Conservation (phyloP, 2,329 filamentous ascomycete genomes). For the Sphaerulina vaccinii region DNA sequence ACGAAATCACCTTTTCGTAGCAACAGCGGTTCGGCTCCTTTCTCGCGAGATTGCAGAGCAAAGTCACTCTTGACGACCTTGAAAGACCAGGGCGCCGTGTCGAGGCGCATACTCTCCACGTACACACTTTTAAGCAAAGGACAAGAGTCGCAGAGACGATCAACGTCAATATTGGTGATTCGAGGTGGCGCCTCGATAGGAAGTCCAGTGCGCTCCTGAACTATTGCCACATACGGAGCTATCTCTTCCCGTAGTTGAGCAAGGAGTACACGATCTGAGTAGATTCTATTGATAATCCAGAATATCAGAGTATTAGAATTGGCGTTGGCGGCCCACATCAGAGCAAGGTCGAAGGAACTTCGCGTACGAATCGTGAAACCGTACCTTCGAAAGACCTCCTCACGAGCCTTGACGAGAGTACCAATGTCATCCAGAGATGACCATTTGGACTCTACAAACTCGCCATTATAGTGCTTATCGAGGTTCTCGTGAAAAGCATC, state of each 20-base stretch:
- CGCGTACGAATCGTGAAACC: slow-evolving; percentile 35
- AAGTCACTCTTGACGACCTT: slow-evolving; percentile 39
- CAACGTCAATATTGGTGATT: slow-evolving; percentile 36
- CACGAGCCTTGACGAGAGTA: slow-evolving; percentile 34
- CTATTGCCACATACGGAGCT: slow-evolving; percentile 32
- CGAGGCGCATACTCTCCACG: slow-evolving; percentile 39
- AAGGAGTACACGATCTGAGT: slow-evolving; percentile 34
- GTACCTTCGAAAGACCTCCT: slow-evolving; percentile 35
- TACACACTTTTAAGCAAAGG: slow-evolving; percentile 41
- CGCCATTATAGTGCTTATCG: slow-evolving; percentile 33
- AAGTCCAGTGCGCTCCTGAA: slow-evolving; percentile 35
- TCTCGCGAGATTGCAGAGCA: slow-evolving; percentile 37
- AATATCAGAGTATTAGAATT: slow-evolving; percentile 51
- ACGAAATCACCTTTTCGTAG: slow-evolving; percentile 39
- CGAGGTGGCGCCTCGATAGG: slow-evolving; percentile 36
- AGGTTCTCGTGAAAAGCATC: slow-evolving; percentile 34
- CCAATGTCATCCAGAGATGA: slow-evolving; percentile 38
- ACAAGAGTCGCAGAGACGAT: slow-evolving; percentile 36
- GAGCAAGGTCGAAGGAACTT: slow-evolving; percentile 44
- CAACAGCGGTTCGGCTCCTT: slow-evolving; percentile 35
- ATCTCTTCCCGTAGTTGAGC: slow-evolving; percentile 39
- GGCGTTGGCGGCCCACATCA: slow-evolving; percentile 57
- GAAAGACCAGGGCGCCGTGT: slow-evolving; percentile 39
- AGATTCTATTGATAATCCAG: slow-evolving; percentile 41
- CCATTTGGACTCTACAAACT: slow-evolving; percentile 37